These are phyloP conservation scores for Boletus mariae DNA, from an alignment of 1,284 basidiomycete genomes.

Conservation along the genomic window DNA sequence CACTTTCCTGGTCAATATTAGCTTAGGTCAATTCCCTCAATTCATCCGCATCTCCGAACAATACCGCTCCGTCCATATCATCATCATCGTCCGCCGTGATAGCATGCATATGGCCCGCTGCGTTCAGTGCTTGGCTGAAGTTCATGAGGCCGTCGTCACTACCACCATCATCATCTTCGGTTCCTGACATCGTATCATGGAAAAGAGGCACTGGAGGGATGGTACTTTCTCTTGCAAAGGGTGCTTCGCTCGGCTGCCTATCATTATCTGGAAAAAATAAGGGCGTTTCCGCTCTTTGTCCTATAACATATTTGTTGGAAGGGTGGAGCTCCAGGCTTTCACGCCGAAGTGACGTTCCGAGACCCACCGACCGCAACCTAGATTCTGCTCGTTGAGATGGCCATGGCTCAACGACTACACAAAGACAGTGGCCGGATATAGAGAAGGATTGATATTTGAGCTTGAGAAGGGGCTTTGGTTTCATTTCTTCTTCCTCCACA, in stretches of 20 bases:
- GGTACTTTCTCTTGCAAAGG: constrained; percentile 25
- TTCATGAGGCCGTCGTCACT: constrained; percentile 54
- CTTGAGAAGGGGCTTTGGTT: constrained; percentile 65
- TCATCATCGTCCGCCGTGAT: constrained; percentile 68
- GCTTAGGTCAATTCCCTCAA: constrained; percentile 48
- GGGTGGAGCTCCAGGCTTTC: constrained; percentile 36
- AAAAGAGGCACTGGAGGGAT: constrained; percentile 46
- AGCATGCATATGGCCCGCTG: constrained; percentile 49
- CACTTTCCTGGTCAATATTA: background rate
- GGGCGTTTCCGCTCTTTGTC: constrained; percentile 46
- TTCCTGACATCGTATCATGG: constrained; percentile 32
- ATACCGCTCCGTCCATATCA: constrained; percentile 65
- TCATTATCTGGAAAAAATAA: constrained; percentile 67
- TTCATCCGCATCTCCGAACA: constrained; percentile 81
- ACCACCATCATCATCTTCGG: constrained; percentile 36
- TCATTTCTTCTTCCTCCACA: constrained; percentile 59
- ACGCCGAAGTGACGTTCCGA: constrained; percentile 25
- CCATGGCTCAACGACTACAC: constrained; percentile 76
- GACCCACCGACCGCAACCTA: constrained; percentile 36
- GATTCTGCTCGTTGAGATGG: constrained; percentile 46
- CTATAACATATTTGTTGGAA: constrained; percentile 15
- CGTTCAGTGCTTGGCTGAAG: constrained; percentile 69
- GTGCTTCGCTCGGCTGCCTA: constrained; percentile 37
- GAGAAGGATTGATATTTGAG: constrained; percentile 65
- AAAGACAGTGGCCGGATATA: constrained; percentile 66